phyloP scores from a whole-genome alignment of 2,329 filamentous ascomycete species.

The Xylariomycetidae sp. region DNA sequence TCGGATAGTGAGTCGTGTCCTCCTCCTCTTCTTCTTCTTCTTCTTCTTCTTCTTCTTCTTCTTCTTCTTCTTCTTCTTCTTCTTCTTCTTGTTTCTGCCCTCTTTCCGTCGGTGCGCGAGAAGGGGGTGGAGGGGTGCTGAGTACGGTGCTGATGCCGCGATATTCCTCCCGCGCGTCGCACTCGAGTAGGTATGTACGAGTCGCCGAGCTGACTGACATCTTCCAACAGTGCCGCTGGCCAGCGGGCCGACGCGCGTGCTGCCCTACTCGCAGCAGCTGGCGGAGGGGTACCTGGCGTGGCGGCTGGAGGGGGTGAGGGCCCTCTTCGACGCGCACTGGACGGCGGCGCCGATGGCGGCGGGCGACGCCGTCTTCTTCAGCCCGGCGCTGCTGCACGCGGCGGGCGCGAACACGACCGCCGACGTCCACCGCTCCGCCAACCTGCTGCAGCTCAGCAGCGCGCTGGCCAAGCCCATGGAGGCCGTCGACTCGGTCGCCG shows the following conservation, averaged over 20 bases:
- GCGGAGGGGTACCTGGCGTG: constrained; percentile 54
- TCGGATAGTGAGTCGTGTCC: too few species aligned
- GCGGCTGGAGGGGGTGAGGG: constrained; percentile 43
- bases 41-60: too few species aligned
- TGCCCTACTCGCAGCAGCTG: constrained; percentile 56
- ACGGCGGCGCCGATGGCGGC: constrained; percentile 45
- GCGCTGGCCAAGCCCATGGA: constrained; percentile 62
- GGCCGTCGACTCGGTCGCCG: constrained; percentile 43
- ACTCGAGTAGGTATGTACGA: too few species aligned
- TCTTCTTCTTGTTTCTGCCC: too few species aligned
- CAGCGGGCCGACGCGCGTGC: constrained; percentile 53
- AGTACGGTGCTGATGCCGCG: too few species aligned
- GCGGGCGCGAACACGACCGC: constrained; percentile 50
- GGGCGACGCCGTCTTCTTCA: constrained; percentile 60
- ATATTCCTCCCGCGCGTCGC: too few species aligned
- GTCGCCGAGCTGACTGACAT: too few species aligned
- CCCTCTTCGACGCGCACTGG: constrained; percentile 47
- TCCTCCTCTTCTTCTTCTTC: too few species aligned
- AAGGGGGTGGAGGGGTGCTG: too few species aligned
- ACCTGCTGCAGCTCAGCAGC: constrained; percentile 55
- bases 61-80: too few species aligned
- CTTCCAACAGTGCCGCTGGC: constrained; percentile 52
- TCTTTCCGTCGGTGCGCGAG: too few species aligned
- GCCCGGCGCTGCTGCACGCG: constrained; percentile 57
- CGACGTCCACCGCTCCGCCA: constrained; percentile 48